Conservation (phyloP, 768 basidiomycete species). For the Tylopilus balloui region DNA sequence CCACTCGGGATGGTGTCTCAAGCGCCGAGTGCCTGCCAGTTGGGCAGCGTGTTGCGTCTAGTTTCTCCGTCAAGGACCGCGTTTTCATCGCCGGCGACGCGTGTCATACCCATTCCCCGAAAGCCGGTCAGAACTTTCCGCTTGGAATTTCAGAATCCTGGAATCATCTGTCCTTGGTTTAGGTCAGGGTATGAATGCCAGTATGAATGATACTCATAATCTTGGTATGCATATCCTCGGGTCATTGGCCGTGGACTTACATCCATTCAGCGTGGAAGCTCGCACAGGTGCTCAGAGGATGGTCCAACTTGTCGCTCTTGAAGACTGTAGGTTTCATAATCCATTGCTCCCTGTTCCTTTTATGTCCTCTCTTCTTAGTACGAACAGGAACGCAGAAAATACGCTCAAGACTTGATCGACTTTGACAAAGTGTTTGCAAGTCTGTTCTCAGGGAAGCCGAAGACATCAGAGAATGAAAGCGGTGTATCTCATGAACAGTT, state of each 20-base stretch:
- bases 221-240: slow-evolving; percentile 38
- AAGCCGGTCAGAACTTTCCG: slow-evolving; percentile 42
- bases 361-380: neutral
- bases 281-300: neutral
- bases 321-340: neutral
- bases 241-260: slow-evolving; percentile 34
- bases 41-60: slow-evolving; percentile 67
- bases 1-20: neutral
- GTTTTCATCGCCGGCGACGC: slow-evolving; percentile 78
- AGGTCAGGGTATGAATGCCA: slow-evolving; percentile 77
- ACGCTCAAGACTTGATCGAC: neutral
- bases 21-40: slow-evolving; percentile 35
- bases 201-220: slow-evolving; percentile 72
- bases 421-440: neutral
- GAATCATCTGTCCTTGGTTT: neutral
- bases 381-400: neutral
- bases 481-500: neutral
- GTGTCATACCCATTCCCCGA: slow-evolving; percentile 64
- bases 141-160: neutral
- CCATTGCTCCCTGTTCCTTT: neutral
- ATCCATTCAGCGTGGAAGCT: neutral
- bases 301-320: neutral
- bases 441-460: neutral
- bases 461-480: neutral
- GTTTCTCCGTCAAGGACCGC: slow-evolving; percentile 53